Conservation (phyloP, 2,329 filamentous ascomycete genomes). For the Fusarium gaditjirri region DNA sequence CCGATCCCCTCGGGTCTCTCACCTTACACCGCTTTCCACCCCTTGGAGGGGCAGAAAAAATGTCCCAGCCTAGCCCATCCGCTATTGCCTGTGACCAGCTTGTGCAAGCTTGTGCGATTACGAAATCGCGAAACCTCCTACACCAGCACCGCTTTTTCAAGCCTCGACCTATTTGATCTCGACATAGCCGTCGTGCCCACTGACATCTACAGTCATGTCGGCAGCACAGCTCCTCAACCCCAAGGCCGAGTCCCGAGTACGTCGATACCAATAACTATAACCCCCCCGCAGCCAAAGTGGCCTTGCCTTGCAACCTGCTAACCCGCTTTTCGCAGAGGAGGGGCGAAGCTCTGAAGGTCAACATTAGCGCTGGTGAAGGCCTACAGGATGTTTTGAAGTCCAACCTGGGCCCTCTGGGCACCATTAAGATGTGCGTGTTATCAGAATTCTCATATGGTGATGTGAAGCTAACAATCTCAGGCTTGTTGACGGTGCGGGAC, state of each 20-base stretch:
- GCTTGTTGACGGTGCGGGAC: slow-evolving; percentile 76
- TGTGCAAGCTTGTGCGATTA: slow-evolving; percentile 47
- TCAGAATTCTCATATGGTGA: neutral
- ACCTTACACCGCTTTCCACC: slow-evolving; percentile 48
- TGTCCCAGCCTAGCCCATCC: slow-evolving; percentile 45
- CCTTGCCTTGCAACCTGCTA: slow-evolving; percentile 38
- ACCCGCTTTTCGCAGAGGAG: slow-evolving; percentile 71
- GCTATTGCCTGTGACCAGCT: slow-evolving; percentile 46
- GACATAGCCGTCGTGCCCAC: slow-evolving; percentile 36
- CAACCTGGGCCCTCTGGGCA: slow-evolving; percentile 92
- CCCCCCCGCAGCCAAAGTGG: slow-evolving; percentile 32
- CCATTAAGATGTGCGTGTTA: slow-evolving; percentile 84
- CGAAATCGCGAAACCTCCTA: slow-evolving; percentile 44
- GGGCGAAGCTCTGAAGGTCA: slow-evolving; percentile 95
- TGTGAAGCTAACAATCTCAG: slow-evolving; percentile 54
- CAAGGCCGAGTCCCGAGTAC: slow-evolving; percentile 95
- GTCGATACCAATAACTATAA: slow-evolving; percentile 50
- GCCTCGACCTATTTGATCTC: slow-evolving; percentile 34
- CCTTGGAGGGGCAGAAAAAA: slow-evolving; percentile 49
- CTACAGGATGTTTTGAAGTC: slow-evolving; percentile 94
- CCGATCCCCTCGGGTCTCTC: slow-evolving; percentile 28
- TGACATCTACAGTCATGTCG: slow-evolving; percentile 72
- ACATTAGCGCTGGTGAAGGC: slow-evolving; percentile 96
- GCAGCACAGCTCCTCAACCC: slow-evolving; percentile 98
- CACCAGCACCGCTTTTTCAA: slow-evolving; percentile 31